Conservation (phyloP, 2,329 filamentous ascomycete genomes). For the Botrytis porri region DNA sequence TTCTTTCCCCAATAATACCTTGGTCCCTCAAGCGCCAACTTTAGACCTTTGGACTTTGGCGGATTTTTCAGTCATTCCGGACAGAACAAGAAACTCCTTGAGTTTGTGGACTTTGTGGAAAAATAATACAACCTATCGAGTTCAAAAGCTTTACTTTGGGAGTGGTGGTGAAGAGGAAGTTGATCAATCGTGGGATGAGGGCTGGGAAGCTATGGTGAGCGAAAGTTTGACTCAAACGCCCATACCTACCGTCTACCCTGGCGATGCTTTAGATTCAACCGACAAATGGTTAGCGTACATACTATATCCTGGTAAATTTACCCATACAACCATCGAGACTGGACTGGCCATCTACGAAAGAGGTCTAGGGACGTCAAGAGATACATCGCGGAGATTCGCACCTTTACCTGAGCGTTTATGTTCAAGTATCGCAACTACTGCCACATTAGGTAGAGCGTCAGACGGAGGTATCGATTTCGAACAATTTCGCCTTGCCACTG, state of each 20-base stretch:
- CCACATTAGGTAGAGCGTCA: constrained; percentile 59
- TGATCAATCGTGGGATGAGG: constrained; percentile 54
- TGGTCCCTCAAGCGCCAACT: constrained; percentile 66
- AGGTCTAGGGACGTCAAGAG: constrained; percentile 48
- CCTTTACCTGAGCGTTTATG: constrained; percentile 75
- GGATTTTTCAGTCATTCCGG: constrained; percentile 64
- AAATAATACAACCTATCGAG: constrained; percentile 74
- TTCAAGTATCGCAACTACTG: constrained; percentile 66
- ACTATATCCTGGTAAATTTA: constrained; percentile 79
- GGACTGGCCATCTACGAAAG: constrained; percentile 79
- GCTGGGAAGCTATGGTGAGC: constrained; percentile 68
- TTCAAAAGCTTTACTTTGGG: constrained; percentile 71
- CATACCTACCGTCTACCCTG: constrained; percentile 56
- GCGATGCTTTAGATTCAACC: constrained; percentile 66
- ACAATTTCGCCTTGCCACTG: constrained; percentile 68
- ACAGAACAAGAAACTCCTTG: constrained; percentile 49
- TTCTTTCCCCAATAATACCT: constrained; percentile 62
- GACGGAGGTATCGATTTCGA: constrained; percentile 71
- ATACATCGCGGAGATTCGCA: constrained; percentile 45
- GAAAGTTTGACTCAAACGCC: constrained; percentile 54
- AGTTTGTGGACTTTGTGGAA: constrained; percentile 79
- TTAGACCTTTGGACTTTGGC: constrained; percentile 77
- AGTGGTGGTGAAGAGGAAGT: constrained; percentile 34
- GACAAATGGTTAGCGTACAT: constrained; percentile 87
- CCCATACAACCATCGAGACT: constrained; percentile 74